phyloP scores from a whole-genome alignment of 768 basidiomycete species.

The Candolleomyces efflorescens region DNA sequence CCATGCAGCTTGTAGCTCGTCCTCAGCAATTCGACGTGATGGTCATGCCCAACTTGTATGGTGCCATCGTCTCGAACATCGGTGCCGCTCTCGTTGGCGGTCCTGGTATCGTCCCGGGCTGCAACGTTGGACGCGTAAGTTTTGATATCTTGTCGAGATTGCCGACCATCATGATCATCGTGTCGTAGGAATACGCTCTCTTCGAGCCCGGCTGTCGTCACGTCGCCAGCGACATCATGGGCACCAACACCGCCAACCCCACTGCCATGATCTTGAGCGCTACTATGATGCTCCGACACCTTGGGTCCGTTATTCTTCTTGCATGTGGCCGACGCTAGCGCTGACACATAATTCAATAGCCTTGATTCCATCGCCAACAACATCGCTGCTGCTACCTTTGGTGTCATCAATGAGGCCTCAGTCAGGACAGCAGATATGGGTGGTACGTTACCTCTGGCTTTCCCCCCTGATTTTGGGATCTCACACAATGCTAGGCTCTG shows the following conservation, averaged over 20 bases:
- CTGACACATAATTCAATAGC: slow-evolving; percentile 31
- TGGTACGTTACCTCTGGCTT: slow-evolving; percentile 47
- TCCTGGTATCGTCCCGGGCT: slow-evolving; percentile 96
- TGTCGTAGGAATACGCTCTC: slow-evolving; percentile 82
- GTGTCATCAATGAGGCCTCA: slow-evolving; percentile 84
- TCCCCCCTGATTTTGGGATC: background rate
- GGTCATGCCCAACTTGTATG: slow-evolving; percentile 98
- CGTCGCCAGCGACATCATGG: slow-evolving; percentile 94
- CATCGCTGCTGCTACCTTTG: slow-evolving; percentile 90
- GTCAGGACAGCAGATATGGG: slow-evolving; percentile 95
- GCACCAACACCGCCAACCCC: slow-evolving; percentile 93
- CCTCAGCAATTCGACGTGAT: slow-evolving; percentile 98
- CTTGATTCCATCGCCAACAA: slow-evolving; percentile 91
- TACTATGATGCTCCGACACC: slow-evolving; percentile 96
- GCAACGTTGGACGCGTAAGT: slow-evolving; percentile 89
- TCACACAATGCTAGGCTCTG: slow-evolving; percentile 50
- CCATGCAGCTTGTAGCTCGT: slow-evolving; percentile 98
- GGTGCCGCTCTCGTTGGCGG: slow-evolving; percentile 98
- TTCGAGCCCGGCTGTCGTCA: slow-evolving; percentile 99
- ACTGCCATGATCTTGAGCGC: slow-evolving; percentile 96
- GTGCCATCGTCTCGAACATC: slow-evolving; percentile 97
- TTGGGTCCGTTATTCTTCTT: slow-evolving; percentile 62
- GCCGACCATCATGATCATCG: slow-evolving; percentile 10
- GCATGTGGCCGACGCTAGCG: slow-evolving; percentile 1
- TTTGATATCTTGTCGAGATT: background rate